These are phyloP conservation scores for Cornus controversa DNA, from an alignment of 148 eudicot genomes.

Conservation along the genomic window DNA sequence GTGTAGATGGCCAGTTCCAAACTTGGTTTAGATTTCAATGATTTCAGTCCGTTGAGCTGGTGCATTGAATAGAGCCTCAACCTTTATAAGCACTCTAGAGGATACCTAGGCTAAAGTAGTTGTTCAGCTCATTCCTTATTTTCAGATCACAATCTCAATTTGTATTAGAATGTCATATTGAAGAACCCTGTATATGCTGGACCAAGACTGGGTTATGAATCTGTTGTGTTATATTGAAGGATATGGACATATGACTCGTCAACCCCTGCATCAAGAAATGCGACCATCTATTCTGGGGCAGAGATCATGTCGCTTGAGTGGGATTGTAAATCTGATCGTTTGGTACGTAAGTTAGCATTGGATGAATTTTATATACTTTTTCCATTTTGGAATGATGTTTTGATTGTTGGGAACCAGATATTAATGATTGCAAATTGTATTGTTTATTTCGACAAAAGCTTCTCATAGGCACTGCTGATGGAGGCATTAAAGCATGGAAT, in stretches of 20 bases:
- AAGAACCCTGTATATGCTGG: not conserved
- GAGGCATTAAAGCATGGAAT: conserved; percentile 99
- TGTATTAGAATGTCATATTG: too few species aligned
- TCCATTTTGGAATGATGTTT: conserved; percentile 8
- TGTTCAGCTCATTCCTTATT: not conserved
- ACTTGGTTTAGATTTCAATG: conserved; percentile 1
- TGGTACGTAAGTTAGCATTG: conserved; percentile 46
- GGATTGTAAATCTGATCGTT: conserved; percentile 95
- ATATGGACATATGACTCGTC: conserved; percentile 94
- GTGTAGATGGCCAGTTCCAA: not conserved
- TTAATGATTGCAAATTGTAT: conserved; percentile 17
- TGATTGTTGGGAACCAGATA: conserved; percentile 10
- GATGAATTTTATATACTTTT: not conserved
- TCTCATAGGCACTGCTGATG: conserved; percentile 96
- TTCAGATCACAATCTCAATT: not conserved
- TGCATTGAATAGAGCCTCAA: not conserved
- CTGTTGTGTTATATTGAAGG: conserved; percentile 40
- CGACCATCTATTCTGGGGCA: conserved; percentile 95
- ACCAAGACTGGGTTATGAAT: too few species aligned
- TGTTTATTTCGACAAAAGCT: conserved; percentile 67
- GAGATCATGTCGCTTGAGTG: conserved; percentile 97
- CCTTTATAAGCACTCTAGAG: not conserved
- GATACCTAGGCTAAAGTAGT: not conserved
- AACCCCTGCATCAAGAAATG: conserved; percentile 83
- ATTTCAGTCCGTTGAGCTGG: not conserved